Base-by-base conservation (phyloP, 2,329 filamentous ascomycete genomes). In the Aspergillus carbonarius region DNA sequence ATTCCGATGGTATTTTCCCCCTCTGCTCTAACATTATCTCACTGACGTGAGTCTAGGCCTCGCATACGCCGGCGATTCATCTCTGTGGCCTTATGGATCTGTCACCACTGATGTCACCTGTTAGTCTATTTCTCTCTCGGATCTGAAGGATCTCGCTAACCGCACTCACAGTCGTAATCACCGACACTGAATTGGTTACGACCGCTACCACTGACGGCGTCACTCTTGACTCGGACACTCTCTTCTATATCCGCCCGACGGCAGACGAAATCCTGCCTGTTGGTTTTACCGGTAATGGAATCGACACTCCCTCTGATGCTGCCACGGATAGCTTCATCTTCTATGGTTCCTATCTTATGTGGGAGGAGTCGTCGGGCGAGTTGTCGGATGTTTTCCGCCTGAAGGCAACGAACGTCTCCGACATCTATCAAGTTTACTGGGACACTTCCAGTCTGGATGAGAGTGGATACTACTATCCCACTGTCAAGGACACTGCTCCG, bases 21-120 rank as follows among this genome's bases (percentile, higher is more conserved):
- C 20, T 15, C n/a, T 4, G 1, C 10, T 9, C 9, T 3, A 1
- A 30, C 12, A 6, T 4, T 5, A 3, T 12, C 17, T 10, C 4
- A 9, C 37, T 54, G 15, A 54, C 25, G 10, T 32, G 27, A 25
- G 10, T 6, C 5, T 12, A 54, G 51, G 51, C 1, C 51, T 54
- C 17, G 51, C 51, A 10, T 54, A 54, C n/a, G 51, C 51, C 51
- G 51, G 51, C 10, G 51, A 54, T n/a, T 54, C 51, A 23, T 42
- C 17, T 13, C n/a, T 30, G 9, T 54, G 51, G 51, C 51, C 51
- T 20, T 54, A 54, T 32, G 51, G 51, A 27, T 54, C 51, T 10
- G 37, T 54, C 15, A 54, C 51, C 25, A 54, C 51, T n/a, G 51
- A 54, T 23, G 51, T 54, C 23, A 44, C 37, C 20, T 44, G 51